These are phyloP conservation scores for Purpureocillium lavendulum DNA, from an alignment of 2,329 filamentous ascomycete species.

Conservation along the genomic window DNA sequence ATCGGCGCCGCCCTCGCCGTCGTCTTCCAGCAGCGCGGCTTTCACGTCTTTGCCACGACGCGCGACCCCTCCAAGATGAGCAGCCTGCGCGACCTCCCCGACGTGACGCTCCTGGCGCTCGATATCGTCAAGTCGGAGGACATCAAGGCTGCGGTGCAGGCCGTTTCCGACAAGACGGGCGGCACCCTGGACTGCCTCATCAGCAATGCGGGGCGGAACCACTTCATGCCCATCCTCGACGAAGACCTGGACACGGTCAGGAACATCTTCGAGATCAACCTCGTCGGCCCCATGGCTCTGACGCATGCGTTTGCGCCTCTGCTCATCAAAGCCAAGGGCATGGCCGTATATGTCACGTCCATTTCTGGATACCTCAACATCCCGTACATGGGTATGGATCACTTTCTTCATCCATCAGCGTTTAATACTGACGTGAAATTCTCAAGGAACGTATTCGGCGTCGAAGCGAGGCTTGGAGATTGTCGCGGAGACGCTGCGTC, in stretches of 20 bases:
- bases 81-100: constrained; percentile 5
- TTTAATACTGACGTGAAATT: not conserved
- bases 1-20: constrained; percentile 21
- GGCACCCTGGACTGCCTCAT: constrained; percentile 19
- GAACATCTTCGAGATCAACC: constrained; percentile 25
- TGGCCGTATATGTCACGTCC: constrained; percentile 13
- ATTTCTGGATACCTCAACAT: not conserved
- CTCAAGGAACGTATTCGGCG: constrained; percentile 16
- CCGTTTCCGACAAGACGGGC: constrained; percentile 10
- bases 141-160: constrained; percentile 8
- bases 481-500: constrained; percentile 14
- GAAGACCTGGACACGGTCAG: too few species aligned
- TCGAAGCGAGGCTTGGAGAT: constrained; percentile 17
- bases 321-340: constrained; percentile 18
- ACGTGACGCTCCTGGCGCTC: constrained; percentile 13
- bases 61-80: constrained; percentile 17
- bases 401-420: not conserved
- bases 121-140: constrained; percentile 15
- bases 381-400: not conserved
- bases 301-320: constrained; percentile 26
- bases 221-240: constrained; percentile 15
- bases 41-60: constrained; percentile 20
- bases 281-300: constrained; percentile 26
- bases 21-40: constrained; percentile 17
- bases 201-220: constrained; percentile 19